Evolutionary conservation across 225 moss, liverwort and hornwort species (phyloP).

Genomic region (Sphagnum tenellum): DNA sequence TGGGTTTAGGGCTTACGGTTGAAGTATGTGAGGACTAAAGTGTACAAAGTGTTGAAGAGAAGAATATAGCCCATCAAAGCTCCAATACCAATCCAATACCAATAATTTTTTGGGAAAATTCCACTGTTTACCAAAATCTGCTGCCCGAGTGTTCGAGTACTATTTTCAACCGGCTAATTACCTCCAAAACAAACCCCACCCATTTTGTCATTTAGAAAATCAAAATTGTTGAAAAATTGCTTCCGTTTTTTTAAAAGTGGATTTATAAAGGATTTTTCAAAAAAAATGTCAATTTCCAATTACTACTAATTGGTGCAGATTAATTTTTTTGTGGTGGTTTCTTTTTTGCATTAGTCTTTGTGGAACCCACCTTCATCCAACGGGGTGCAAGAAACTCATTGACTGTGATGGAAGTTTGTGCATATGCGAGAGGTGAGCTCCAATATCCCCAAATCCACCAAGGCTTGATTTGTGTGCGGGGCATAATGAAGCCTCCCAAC

Average conservation of each 20-base stretch:
- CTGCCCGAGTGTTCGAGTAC: slow-evolving; percentile 26
- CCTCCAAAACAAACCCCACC: background rate
- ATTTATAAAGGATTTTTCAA: background rate
- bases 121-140: slow-evolving; percentile 43
- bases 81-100: slow-evolving; percentile 67
- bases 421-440: slow-evolving; percentile 72
- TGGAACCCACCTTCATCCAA: slow-evolving; percentile 41
- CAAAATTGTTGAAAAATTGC: background rate
- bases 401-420: slow-evolving; percentile 51
- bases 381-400: slow-evolving; percentile 86
- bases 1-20: slow-evolving; percentile 35
- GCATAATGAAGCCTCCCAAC: slow-evolving; percentile 75
- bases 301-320: too few species aligned
- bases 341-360: too few species aligned
- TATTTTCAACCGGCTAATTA: slow-evolving; percentile 20
- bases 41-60: slow-evolving; percentile 64
- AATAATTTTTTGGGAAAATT: slow-evolving; percentile 37
- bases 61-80: slow-evolving; percentile 46
- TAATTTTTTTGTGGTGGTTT: too few species aligned
- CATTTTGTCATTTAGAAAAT: background rate
- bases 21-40: slow-evolving; percentile 50
- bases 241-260: background rate
- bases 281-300: background rate
- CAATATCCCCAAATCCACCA: slow-evolving; percentile 99
- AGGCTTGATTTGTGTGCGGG: slow-evolving; percentile 51